Base-by-base conservation (phyloP, 2,329 filamentous ascomycete genomes). In the Clonostachys rosea region DNA sequence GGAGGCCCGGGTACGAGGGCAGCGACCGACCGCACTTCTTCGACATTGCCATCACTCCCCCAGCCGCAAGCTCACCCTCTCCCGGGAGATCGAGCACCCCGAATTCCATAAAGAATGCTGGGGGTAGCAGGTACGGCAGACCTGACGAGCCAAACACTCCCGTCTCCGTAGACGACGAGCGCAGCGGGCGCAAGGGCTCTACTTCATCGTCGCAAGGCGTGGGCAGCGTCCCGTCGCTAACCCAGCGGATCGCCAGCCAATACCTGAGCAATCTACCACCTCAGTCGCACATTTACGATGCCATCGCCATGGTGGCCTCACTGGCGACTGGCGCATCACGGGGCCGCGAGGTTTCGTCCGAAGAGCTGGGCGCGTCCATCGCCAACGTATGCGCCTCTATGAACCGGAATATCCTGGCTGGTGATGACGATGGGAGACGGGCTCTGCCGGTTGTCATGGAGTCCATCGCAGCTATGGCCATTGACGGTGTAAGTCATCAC, bases 391-490 rank as follows among this genome's bases (percentile, higher is more conserved):
- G 46, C 30, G 46, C 41, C 4, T 44, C 46, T 13, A 48, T 48
- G 34, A 44, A 48, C 42, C 24, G 33, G 18, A 35, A 39, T n/a
- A 24, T 48, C 6, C 41, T 43, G 14, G 17, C 34, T 11, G 42
- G 47, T 30, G 37, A 46, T 16, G 43, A 45, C 6, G 44, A 46
- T 40, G 44, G 44, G 34, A 8, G 39, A 17, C 14, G 34, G 18
- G 51, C 52, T 34, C 53, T 57, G 34, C 44, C 51, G 13, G 57
- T 55, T 33, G 60, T 58, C 2, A 53, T 66, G 42, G 58, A 63
- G 44, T 64, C 61, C 42, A 63, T 66, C 42, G 54, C 59, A 3
- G 58, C 56, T 5, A 50, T 66, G 37, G 63, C 63, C 5, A 52
- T 58, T 36, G 57, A 58, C 49, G 59, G 57, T 20, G 59, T 61